phyloP scores from a whole-genome alignment of 2,329 filamentous ascomycete species.

The Sclerotinia trifoliorum region DNA sequence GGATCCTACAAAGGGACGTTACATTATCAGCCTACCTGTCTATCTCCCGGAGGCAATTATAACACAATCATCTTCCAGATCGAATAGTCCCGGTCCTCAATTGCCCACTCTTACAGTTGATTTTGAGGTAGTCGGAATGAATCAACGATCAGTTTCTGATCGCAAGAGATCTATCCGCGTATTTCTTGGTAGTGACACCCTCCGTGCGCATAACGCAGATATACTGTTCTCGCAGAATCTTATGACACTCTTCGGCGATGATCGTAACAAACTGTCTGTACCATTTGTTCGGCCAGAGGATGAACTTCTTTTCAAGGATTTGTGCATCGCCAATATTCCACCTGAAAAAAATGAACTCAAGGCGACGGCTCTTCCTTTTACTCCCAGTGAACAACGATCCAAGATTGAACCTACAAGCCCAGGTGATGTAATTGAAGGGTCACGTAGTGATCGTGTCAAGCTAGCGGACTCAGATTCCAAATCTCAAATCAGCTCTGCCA shows the following conservation, averaged over 20 bases:
- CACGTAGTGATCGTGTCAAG: slow-evolving; percentile 23
- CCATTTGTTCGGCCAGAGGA: slow-evolving; percentile 92
- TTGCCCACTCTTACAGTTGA: slow-evolving; percentile 78
- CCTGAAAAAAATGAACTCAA: slow-evolving; percentile 60
- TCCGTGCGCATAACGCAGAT: slow-evolving; percentile 84
- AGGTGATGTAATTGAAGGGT: slow-evolving; percentile 23
- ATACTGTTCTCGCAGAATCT: slow-evolving; percentile 89
- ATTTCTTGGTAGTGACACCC: slow-evolving; percentile 83
- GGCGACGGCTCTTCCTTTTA: slow-evolving; percentile 38
- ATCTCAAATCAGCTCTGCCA: slow-evolving; percentile 27
- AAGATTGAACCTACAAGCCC: slow-evolving; percentile 26
- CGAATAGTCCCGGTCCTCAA: slow-evolving; percentile 70
- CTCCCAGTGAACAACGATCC: slow-evolving; percentile 34
- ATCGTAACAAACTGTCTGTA: slow-evolving; percentile 81
- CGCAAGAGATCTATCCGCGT: slow-evolving; percentile 71
- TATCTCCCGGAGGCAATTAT: slow-evolving; percentile 91
- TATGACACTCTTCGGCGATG: slow-evolving; percentile 82
- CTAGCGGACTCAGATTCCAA: slow-evolving; percentile 21
- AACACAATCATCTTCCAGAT: slow-evolving; percentile 70
- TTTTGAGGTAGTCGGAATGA: slow-evolving; percentile 69
- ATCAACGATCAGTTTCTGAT: slow-evolving; percentile 50
- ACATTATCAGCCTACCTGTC: slow-evolving; percentile 73
- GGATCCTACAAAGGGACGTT: slow-evolving; percentile 59
- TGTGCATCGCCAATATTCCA: slow-evolving; percentile 61
- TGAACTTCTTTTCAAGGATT: slow-evolving; percentile 73